phyloP scores from a whole-genome alignment of 805 yeast species.

The Wickerhamomyces sydowiorum region DNA sequence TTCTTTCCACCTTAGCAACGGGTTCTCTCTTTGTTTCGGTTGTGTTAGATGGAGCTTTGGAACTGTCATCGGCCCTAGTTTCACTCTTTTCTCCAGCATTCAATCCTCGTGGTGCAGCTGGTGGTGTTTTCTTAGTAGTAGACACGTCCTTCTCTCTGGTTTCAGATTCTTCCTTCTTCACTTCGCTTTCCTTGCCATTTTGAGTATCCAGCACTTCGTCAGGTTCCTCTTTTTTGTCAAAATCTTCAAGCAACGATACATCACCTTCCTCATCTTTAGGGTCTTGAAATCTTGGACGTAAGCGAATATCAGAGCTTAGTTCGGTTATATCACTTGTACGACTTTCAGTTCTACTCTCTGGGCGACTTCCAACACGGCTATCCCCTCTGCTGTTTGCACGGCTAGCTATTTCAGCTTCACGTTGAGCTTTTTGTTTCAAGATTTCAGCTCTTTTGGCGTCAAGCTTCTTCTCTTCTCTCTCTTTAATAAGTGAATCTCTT shows the following conservation, averaged over 20 bases:
- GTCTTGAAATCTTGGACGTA: background rate
- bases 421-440: constrained; percentile 5
- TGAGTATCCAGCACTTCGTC: constrained; percentile 8
- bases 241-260: background rate
- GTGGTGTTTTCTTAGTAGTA: too few relatives aligned
- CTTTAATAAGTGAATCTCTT: constrained; percentile 6
- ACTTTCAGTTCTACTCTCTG: background rate
- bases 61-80: too few relatives aligned
- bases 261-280: constrained; percentile 8
- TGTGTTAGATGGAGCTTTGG: too few relatives aligned
- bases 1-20: too few relatives aligned
- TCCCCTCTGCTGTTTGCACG: background rate
- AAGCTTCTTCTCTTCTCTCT: constrained; percentile 9
- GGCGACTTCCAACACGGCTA: constrained; percentile 2
- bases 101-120: too few relatives aligned
- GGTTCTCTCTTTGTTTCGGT: too few relatives aligned
- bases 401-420: constrained; percentile 1
- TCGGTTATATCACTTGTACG: background rate
- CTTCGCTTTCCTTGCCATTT: constrained; percentile 15
- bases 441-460: constrained; percentile 11
- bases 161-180: constrained; percentile 4
- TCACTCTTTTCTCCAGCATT: too few relatives aligned
- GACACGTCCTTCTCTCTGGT: constrained; percentile 5
- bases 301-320: background rate
- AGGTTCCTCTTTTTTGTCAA: constrained; percentile 21